Evolutionary conservation across 352 stramenopile species (phyloP).

Genomic region (Pythium brachiatum): DNA sequence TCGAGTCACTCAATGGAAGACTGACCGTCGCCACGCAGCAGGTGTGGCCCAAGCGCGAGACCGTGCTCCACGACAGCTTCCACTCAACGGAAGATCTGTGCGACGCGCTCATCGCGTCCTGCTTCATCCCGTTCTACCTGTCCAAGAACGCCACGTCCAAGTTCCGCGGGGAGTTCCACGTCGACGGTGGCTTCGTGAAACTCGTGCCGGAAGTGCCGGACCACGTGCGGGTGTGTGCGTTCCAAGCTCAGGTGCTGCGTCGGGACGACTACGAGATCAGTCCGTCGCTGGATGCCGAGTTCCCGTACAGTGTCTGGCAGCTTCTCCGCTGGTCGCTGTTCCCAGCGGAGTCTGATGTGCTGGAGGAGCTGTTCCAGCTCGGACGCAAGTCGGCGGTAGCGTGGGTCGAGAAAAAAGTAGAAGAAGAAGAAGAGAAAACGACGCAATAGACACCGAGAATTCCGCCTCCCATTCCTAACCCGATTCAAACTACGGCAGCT

Average conservation of each 20-base stretch:
- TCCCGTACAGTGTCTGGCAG: slow-evolving; percentile 58
- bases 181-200: slow-evolving; percentile 67
- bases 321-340: slow-evolving; percentile 55
- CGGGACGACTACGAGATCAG: slow-evolving; percentile 74
- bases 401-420: slow-evolving; percentile 37
- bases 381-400: slow-evolving; percentile 47
- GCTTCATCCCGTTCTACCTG: slow-evolving; percentile 80
- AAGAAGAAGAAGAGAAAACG: not conserved
- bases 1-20: slow-evolving; percentile 39
- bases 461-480: not conserved
- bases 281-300: slow-evolving; percentile 56
- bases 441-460: not conserved
- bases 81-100: slow-evolving; percentile 54
- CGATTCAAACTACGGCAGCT: not conserved
- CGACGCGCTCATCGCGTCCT: slow-evolving; percentile 69
- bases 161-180: slow-evolving; percentile 64
- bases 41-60: slow-evolving; percentile 57
- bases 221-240: slow-evolving; percentile 70
- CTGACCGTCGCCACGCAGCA: slow-evolving; percentile 70
- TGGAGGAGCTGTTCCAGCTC: slow-evolving; percentile 67
- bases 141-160: slow-evolving; percentile 37
- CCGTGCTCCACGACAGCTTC: slow-evolving; percentile 58
- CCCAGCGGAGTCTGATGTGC: slow-evolving; percentile 45
- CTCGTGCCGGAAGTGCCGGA: slow-evolving; percentile 65
- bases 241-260: slow-evolving; percentile 51